phyloP scores from a whole-genome alignment of 2,329 filamentous ascomycete genomes.

The Rhynchosporium agropyri region DNA sequence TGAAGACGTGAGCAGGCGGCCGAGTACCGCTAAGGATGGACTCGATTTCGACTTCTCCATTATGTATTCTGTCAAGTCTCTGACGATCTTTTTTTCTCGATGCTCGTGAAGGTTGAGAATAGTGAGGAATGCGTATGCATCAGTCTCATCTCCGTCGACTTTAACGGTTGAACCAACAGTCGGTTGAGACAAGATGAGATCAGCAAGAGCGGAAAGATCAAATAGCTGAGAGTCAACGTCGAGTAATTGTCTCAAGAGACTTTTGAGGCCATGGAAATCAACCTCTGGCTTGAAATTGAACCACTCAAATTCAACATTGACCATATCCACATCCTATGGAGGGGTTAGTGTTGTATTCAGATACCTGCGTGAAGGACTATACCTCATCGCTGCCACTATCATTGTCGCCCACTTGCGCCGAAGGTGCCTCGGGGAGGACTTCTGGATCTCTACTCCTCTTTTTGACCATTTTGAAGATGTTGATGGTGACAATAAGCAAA shows the following conservation, averaged over 20 bases:
- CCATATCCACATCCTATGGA: conserved; percentile 74
- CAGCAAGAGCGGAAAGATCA: conserved; percentile 82
- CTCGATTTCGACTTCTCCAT: conserved; percentile 53
- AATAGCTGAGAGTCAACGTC: conserved; percentile 85
- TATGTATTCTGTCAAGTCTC: conserved; percentile 73
- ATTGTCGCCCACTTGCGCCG: conserved; percentile 29
- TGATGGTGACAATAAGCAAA: not conserved
- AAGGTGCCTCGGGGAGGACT: conserved; percentile 39
- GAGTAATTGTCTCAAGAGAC: conserved; percentile 85
- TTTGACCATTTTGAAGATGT: conserved; percentile 40
- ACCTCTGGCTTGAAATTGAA: conserved; percentile 90
- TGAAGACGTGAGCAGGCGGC: conserved; percentile 58
- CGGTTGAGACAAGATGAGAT: conserved; percentile 84
- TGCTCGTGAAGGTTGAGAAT: conserved; percentile 82
- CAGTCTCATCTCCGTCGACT: conserved; percentile 90
- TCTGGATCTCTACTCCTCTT: conserved; percentile 43
- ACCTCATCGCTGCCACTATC: conserved; percentile 42
- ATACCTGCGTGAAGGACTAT: conserved; percentile 14
- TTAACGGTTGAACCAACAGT: conserved; percentile 94
- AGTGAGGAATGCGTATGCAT: conserved; percentile 91
- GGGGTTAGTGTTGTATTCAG: conserved; percentile 6
- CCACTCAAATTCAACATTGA: conserved; percentile 98
- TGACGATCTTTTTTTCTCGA: conserved; percentile 71
- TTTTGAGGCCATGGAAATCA: conserved; percentile 95
- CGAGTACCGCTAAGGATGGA: conserved; percentile 58